Evolutionary conservation across 768 basidiomycete species (phyloP).

Genomic region (Lactarius sanguifluus): DNA sequence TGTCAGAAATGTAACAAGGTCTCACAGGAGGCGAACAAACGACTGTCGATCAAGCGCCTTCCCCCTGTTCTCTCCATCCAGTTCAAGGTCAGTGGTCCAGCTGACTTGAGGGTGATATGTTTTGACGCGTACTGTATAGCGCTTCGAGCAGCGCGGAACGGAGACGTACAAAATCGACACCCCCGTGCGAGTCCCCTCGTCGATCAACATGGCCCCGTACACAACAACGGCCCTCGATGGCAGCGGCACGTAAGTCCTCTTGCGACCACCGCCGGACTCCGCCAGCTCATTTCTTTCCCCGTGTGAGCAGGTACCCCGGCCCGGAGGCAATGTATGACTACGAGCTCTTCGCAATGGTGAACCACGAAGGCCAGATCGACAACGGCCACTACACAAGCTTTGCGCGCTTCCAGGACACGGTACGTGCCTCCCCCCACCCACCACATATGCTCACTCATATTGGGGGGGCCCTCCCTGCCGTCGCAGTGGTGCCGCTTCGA

Average conservation of each 20-base stretch:
- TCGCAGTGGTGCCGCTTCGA: slow-evolving; percentile 90
- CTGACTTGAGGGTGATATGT: slow-evolving; percentile 4
- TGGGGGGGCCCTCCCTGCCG: neutral
- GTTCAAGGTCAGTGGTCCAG: slow-evolving; percentile 70
- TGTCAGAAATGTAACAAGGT: slow-evolving; percentile 80
- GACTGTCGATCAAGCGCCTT: slow-evolving; percentile 78
- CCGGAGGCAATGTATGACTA: slow-evolving; percentile 80
- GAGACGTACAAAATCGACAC: slow-evolving; percentile 84
- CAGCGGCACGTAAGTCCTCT: slow-evolving; percentile 34
- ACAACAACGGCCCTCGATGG: slow-evolving; percentile 61
- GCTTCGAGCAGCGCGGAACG: slow-evolving; percentile 71
- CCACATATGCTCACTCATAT: slow-evolving; percentile 1
- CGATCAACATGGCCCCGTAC: slow-evolving; percentile 86
- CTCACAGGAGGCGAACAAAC: slow-evolving; percentile 79
- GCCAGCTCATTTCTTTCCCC: neutral
- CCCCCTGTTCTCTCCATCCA: slow-evolving; percentile 93
- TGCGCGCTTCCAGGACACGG: slow-evolving; percentile 82
- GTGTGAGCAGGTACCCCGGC: slow-evolving; percentile 44
- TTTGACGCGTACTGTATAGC: slow-evolving; percentile 45
- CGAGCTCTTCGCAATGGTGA: slow-evolving; percentile 90
- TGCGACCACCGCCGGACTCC: neutral
- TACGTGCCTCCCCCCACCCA: slow-evolving; percentile 39
- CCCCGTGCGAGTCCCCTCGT: slow-evolving; percentile 76
- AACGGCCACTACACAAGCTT: slow-evolving; percentile 94
- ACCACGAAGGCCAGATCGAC: slow-evolving; percentile 91